Percentiles rank a stretch among this genome's conserved stretches.
These are phyloP conservation scores for Luffa aegyptiaca DNA, from an alignment of 306 rosid species.

Conservation along the genomic window DNA sequence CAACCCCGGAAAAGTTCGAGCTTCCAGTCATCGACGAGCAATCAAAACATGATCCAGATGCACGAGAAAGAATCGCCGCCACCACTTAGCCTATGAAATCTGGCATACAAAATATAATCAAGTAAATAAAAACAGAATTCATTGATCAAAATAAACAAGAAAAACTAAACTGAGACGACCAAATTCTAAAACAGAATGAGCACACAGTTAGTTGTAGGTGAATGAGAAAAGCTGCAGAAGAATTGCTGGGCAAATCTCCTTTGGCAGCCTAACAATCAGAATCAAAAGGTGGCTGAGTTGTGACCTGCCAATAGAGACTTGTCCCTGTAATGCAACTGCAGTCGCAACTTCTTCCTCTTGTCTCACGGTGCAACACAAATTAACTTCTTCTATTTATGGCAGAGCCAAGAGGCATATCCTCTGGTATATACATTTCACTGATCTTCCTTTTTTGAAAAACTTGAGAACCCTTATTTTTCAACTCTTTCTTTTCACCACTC, in stretches of 20 bases:
- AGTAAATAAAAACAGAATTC: too few relatives aligned
- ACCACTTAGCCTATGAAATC: too few relatives aligned
- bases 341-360: neutral
- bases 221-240: neutral
- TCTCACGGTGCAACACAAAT: neutral
- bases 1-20: neutral
- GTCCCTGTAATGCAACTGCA: slow-evolving; percentile 25
- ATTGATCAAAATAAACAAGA: too few relatives aligned
- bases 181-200: neutral
- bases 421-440: neutral
- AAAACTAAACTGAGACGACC: too few relatives aligned
- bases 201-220: neutral
- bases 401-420: neutral
- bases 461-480: too few relatives aligned
- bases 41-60: too few relatives aligned
- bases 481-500: neutral
- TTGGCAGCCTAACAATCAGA: neutral
- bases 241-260: slow-evolving; percentile 29
- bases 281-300: neutral
- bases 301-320: slow-evolving; percentile 16
- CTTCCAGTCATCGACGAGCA: neutral
- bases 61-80: too few relatives aligned
- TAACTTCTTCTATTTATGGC: neutral
- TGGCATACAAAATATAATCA: too few relatives aligned
- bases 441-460: neutral